These are phyloP conservation scores for Suillus placidus DNA, from an alignment of 768 basidiomycete genomes.

Conservation along the genomic window DNA sequence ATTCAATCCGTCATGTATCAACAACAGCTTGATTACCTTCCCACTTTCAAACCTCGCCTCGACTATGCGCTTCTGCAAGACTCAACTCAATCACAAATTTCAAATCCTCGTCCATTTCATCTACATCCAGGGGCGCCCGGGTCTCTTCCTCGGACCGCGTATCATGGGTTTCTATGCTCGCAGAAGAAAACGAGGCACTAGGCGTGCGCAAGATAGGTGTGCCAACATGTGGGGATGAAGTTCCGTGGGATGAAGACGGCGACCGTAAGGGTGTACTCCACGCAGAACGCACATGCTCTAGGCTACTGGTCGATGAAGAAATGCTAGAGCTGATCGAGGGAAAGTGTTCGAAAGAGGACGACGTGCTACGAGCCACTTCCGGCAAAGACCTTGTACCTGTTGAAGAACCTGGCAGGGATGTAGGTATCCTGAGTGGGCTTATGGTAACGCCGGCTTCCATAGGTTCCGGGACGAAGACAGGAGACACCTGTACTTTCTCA, in stretches of 20 bases:
- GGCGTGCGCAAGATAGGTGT: constrained; percentile 18
- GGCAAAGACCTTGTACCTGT: constrained; percentile 16
- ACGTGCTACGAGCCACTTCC: constrained; percentile 10
- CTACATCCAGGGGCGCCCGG: constrained; percentile 11
- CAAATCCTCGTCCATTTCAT: constrained; percentile 65
- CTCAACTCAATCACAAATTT: constrained; percentile 69
- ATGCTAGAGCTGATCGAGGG: constrained; percentile 37
- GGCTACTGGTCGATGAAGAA: constrained; percentile 23
- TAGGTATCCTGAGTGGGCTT: constrained; percentile 27
- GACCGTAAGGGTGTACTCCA: constrained; percentile 44
- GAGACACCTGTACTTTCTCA: constrained; percentile 59
- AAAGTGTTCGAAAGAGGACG: constrained; percentile 35
- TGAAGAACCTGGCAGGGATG: constrained; percentile 12
- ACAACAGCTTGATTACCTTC: not conserved
- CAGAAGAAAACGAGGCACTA: constrained; percentile 19
- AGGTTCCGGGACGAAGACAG: constrained; percentile 51
- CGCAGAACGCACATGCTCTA: constrained; percentile 30
- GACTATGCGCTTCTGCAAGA: constrained; percentile 50
- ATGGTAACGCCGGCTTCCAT: constrained; percentile 52
- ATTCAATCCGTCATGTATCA: not conserved
- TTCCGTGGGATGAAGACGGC: constrained; percentile 15
- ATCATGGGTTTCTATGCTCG: constrained; percentile 15
- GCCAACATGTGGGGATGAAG: constrained; percentile 19
- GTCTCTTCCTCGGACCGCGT: not conserved
- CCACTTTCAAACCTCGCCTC: constrained; percentile 10